phyloP scores from a whole-genome alignment of 805 yeast genomes.

The Wickerhamomyces queroliae region DNA sequence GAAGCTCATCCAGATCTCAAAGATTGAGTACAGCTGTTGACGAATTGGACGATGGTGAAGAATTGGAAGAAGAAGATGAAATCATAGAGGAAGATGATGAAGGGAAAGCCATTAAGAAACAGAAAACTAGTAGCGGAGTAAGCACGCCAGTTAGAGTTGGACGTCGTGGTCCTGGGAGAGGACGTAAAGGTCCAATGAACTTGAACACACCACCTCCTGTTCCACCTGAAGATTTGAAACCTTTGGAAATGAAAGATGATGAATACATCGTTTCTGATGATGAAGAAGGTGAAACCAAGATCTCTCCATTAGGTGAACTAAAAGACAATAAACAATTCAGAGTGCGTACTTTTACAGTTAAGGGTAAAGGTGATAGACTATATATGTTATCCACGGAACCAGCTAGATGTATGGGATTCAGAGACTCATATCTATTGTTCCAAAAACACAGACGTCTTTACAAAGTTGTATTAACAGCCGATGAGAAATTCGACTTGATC shows the following conservation, averaged over 20 bases:
- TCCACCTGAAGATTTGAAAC: conserved; percentile 53
- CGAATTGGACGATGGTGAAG: conserved; percentile 15
- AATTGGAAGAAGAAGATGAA: conserved; percentile 15
- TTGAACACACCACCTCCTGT: conserved; percentile 21
- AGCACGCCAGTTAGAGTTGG: conserved; percentile 20
- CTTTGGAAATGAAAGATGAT: conserved; percentile 59
- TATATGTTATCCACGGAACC: conserved; percentile 96
- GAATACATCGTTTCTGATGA: conserved; percentile 78
- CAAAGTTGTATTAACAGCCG: conserved; percentile 68
- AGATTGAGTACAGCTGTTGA: conserved; percentile 11
- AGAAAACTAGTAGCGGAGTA: conserved; percentile 7
- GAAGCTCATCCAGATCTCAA: conserved; percentile 3
- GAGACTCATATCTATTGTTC: conserved; percentile 85
- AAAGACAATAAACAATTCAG: conserved; percentile 70
- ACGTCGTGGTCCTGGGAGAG: conserved; percentile 22
- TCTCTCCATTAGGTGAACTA: conserved; percentile 61
- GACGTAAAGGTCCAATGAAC: conserved; percentile 24
- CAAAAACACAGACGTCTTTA: conserved; percentile 76
- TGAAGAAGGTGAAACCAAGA: conserved; percentile 70
- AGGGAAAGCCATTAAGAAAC: conserved; percentile 8
- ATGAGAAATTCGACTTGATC: conserved; percentile 78
- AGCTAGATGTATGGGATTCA: conserved; percentile 89
- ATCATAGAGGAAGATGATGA: conserved; percentile 9
- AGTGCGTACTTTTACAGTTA: conserved; percentile 59
- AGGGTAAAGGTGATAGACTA: conserved; percentile 55